Base-by-base conservation (phyloP, 805 yeast genomes). In the Cyberlindnera nakhonratchasimensis region DNA sequence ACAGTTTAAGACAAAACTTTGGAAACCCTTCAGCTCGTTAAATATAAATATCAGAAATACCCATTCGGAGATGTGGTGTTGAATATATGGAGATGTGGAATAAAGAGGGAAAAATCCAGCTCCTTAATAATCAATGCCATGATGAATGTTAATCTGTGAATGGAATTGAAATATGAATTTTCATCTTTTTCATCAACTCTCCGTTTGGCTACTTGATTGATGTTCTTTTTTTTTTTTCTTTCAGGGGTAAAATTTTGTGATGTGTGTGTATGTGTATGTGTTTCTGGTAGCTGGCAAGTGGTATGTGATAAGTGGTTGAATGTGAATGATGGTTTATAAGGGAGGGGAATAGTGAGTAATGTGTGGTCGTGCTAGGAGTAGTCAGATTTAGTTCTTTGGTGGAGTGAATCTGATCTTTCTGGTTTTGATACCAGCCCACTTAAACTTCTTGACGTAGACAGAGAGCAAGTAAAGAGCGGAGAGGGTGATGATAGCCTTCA, bases 371-470 rank as follows among this genome's bases (percentile, higher is more conserved):
- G 11, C 17, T 12, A 30, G 10, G 10, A 18, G 25, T 4, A 17
- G 3, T 25, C 21, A 34, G 17, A 32, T 42, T 63, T 65, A 72
- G 65, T 81, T 81, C 72, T 80, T 86, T 71, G 96, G 96, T 64
- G 96, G 96, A 73, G 78, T 83, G 79, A 82, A 93, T 62, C 81
- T 80, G 66, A 86, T 77, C 82, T 90, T 87, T 79, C 98, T 87
- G 73, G 80, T 86, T 81, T 90, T 90, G 71, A 93, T 79, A 61
- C 89, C 83, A 62, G 90, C 79, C 99, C 99, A 93, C 77, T 93
- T 93, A 88, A 89, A 91, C 72, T 86, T 87, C 85, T 93, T 93
- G 54, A 88, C 90, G 85, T 90, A 87, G 59, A 93, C 76, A 45
- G 95, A 77, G 47, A 89, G 57, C 60, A 87, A 79, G 77, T 82